Conservation (phyloP, 169 alveolate genomes). For the Cyclospora cayetanensis region DNA sequence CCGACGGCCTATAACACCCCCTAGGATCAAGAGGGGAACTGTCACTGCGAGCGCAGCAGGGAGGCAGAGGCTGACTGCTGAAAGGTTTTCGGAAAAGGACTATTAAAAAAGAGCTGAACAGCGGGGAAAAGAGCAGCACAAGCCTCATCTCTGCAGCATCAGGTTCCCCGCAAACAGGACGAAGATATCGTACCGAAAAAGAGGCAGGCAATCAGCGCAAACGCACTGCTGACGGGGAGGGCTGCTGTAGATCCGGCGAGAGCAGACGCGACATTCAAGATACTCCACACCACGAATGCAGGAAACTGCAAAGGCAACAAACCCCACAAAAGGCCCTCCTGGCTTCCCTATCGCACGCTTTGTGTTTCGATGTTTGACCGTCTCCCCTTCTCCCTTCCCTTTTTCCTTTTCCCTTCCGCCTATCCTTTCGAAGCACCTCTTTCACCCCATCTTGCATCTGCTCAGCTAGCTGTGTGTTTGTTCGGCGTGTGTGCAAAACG, state of each 20-base stretch:
- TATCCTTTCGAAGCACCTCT: too few species aligned
- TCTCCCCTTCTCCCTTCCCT: too few species aligned
- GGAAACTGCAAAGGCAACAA: slow-evolving; percentile 28
- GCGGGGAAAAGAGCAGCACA: background rate
- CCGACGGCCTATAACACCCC: slow-evolving; percentile 54
- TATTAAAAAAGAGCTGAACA: background rate
- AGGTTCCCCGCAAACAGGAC: background rate
- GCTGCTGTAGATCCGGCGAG: slow-evolving; percentile 47
- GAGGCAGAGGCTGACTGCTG: too few species aligned
- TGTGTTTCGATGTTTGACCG: too few species aligned
- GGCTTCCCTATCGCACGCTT: too few species aligned
- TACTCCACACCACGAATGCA: slow-evolving; percentile 25
- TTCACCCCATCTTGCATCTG: too few species aligned
- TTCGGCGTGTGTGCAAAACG: too few species aligned
- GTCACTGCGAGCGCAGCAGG: background rate
- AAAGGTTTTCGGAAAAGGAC: too few species aligned
- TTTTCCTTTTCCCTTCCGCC: too few species aligned
- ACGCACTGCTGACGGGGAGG: slow-evolving; percentile 44
- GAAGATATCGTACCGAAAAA: background rate
- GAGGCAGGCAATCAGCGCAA: slow-evolving; percentile 39
- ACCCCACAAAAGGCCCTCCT: background rate
- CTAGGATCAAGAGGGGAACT: slow-evolving; percentile 50
- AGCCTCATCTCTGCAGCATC: background rate
- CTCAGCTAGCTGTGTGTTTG: too few species aligned
- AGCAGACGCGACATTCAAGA: slow-evolving; percentile 28